Evolutionary conservation across 2,329 filamentous ascomycete species (phyloP).

Genomic region (Aspergillus sp.): DNA sequence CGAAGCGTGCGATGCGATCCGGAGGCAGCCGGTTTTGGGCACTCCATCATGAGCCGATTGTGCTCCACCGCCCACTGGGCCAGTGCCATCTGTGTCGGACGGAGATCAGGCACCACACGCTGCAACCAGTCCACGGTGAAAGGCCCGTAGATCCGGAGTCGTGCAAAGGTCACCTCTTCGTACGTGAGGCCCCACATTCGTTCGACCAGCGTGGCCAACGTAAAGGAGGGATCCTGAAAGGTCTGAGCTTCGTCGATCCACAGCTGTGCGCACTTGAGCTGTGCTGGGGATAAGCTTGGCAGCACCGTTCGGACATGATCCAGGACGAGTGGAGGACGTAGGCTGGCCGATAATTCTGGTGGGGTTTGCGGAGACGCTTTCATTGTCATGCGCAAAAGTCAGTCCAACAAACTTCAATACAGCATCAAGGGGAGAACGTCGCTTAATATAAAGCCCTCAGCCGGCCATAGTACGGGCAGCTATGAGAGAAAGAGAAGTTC

Average conservation of each 20-base stretch:
- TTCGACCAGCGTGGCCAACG: neutral
- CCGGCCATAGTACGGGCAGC: neutral
- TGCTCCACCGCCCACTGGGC: neutral
- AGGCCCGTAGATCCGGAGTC: neutral
- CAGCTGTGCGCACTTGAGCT: neutral
- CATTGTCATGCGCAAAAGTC: neutral
- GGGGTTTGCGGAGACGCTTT: neutral
- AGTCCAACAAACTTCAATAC: neutral
- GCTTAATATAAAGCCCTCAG: neutral
- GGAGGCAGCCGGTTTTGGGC: neutral
- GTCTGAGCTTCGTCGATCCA: neutral
- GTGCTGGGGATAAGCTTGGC: neutral
- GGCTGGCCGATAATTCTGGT: neutral
- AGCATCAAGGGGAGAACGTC: neutral
- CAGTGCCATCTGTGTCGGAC: neutral
- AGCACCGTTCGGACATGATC: neutral
- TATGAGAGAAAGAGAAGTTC: neutral
- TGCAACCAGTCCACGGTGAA: neutral
- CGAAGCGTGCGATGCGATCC: neutral
- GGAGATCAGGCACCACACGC: neutral
- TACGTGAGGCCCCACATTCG: neutral
- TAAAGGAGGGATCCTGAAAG: neutral
- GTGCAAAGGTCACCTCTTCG: neutral
- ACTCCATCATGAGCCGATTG: neutral
- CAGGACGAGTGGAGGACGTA: neutral